Base-by-base conservation (phyloP, 2,329 filamentous ascomycete genomes). In the Cryphonectria japonica region DNA sequence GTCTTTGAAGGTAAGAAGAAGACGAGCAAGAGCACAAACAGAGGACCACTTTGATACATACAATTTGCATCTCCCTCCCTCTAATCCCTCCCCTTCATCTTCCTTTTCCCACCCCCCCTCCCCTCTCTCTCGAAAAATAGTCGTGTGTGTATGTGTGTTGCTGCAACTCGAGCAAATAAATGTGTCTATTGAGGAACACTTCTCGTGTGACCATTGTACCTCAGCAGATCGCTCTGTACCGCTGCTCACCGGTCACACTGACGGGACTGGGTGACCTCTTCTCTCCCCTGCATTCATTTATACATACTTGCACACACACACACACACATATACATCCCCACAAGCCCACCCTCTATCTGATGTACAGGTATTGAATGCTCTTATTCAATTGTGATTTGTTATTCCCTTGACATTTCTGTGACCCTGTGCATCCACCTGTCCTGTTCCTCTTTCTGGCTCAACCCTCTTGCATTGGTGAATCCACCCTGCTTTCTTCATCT, bases 1-100 rank as follows among this genome's bases (percentile, higher is more conserved):
- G 85, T 86, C 52, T 89, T 90, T 82, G 87, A 90, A 81, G 88
- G 88, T 89, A 83, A 76, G 83, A 66, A 26, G 22, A 29, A 26
- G 19, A 34, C 1, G 26, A 43, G 22, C 29, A 19, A 34, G 52
- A 29, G 52, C 52, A 19, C 52, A 16, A 26, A 11, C 1, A 54
- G 16, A 29, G 32, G 54, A 59, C 14, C 22, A 29, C 34, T 2
- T n/a, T 7, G 16, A 22, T n/a, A 11, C 46, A 50, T n/a, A n/a
- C 6, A 22, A 7, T 50, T 22, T 50, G 19, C 14, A 46, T 5
- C 37, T 29, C 26, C 19, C 7, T 39, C 37, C 37, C 37, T 39
- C 9, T 39, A 14, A 37, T 16, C 16, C 19, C 63, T 19, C n/a
- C 57, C 13, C 37, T 39, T 39, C 37, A 39, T 54, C 37, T 2